These are phyloP conservation scores for Naganishia liquefaciens DNA, from an alignment of 1,284 basidiomycete genomes.

Conservation along the genomic window DNA sequence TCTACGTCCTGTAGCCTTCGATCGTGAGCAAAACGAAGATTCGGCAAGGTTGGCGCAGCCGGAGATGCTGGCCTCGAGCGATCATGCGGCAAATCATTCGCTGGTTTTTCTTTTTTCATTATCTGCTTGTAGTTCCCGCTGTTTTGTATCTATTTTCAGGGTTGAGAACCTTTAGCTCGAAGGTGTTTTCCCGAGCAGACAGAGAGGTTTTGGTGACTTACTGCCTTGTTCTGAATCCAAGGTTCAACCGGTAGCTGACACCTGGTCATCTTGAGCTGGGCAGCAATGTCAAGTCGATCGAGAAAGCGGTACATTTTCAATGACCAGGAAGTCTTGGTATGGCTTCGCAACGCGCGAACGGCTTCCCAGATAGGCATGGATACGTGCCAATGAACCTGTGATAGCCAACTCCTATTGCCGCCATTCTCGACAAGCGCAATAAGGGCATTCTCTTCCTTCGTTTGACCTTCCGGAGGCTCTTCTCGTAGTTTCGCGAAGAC, in stretches of 20 bases:
- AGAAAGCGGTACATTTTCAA: constrained; percentile 71
- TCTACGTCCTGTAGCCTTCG: constrained; percentile 81
- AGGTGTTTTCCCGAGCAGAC: too few relatives aligned
- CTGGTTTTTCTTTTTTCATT: constrained; percentile 3
- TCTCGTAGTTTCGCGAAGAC: not conserved
- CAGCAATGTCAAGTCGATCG: constrained; percentile 72
- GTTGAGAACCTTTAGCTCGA: not conserved
- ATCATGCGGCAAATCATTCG: not conserved
- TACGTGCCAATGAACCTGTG: constrained; percentile 65
- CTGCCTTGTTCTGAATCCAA: constrained; percentile 33
- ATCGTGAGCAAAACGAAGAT: constrained; percentile 82
- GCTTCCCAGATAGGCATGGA: constrained; percentile 80
- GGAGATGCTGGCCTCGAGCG: not conserved
- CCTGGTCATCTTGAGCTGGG: constrained; percentile 37
- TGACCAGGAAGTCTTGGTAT: constrained; percentile 72
- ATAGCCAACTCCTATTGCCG: constrained; percentile 60
- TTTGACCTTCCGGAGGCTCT: constrained; percentile 22
- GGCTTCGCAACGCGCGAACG: constrained; percentile 73
- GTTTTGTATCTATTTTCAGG: not conserved
- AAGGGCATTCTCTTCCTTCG: constrained; percentile 14
- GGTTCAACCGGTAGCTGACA: constrained; percentile 33
- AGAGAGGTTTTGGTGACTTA: constrained; percentile 20
- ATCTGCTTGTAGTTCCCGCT: constrained; percentile 6
- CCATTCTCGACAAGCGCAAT: constrained; percentile 59
- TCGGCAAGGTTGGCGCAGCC: constrained; percentile 49